Base-by-base conservation (phyloP, 73 alveolate genomes). In the Tetrahymena thermophila region DNA sequence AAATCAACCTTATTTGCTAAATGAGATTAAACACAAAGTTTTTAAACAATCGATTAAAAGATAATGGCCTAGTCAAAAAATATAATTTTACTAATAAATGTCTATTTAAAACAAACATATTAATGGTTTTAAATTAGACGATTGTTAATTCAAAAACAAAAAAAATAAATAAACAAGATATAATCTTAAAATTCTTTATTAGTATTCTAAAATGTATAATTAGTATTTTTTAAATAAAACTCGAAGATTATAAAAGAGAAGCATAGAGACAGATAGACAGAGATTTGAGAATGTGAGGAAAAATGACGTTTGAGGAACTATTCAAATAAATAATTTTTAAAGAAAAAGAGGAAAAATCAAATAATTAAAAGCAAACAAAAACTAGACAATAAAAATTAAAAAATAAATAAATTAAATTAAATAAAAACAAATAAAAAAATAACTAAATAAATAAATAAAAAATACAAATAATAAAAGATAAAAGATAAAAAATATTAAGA, bases 241-340 rank as follows among this genome's bases (percentile, higher is more conserved):
- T 28, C n/a, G 37, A 28, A 71, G 21, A 71, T n/a, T 2, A 7
- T 19, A 3, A 34, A 8, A 28, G 11, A 34, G 11, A 28, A 1
- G 35, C 1, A 8, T 5, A 57, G 1, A 8, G 35, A 21, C 4
- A 23, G 28, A 56, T 10, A 23, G 89, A n/a, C 35, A 71, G 35
- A 71, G 89, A 71, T n/a, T 71, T 71, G 89, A 71, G 89, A 71
- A 71, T 71, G 89, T 31, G 89, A 71, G 89, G 89, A 71, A 71
- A 71, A 71, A 71, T 71, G 89, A 71, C 11, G 89, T 31, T 71
- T 71, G 89, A 71, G 89, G 89, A 71, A 34, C 40, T 71, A 23
- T 25, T 28, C 40, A 71, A 34, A 23, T 31, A 71, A 14, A n/a
- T 71, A 56, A 10, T 21, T 4, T 10, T 4, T n/a, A 31, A 71